Base-by-base conservation (phyloP, 176 grass and related monocot genomes). In the Coix lacrymajobi region DNA sequence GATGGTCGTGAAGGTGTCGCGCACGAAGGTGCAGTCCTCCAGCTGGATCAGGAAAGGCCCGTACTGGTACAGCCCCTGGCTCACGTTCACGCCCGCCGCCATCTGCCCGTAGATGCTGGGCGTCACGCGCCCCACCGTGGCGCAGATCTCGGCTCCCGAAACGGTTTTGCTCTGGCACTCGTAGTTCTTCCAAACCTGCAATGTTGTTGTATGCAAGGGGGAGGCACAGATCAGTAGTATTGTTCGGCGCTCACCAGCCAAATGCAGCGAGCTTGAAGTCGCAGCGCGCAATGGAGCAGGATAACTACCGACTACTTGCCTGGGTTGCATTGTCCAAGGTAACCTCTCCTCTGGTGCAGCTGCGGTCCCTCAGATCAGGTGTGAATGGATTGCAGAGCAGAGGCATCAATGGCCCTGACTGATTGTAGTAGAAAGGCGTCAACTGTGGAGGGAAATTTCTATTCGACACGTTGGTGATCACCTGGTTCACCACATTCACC, bases 21-120 rank as follows among this genome's bases (percentile, higher is more conserved):
- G 90, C 20, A 94, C 93, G 26, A 99, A 99, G 31, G 89, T 93
- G 73, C 93, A 96, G 75, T 99, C 93, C 49, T 93, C 63, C 40
- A 99, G 87, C 83, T 99, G 85, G 24, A 76, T 36, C 34, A 99
- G 89, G 83, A 99, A 99, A 16, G 87, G 93, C 0, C n/a, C 93
- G 3, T 99, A 92, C 87, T 89, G 87, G 71, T 95, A 92, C 65
- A 99, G 63, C 51, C 93, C 91, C 36, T 86, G 79, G 83, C 93
- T 90, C 39, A 96, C 82, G 1, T 37, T 89, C 57, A 91, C 48
- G 2, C 87, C 91, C 0, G 89, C 93, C 11, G 52, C 76, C 92
- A 99, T 95, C 81, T 96, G 93, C 28, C 68, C 44, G 22, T 90
- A 91, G 20, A 96, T 93, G 26, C 24, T 82, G 1, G 93, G 93